Evolutionary conservation across 352 stramenopile species (phyloP).

Genomic region (Pythium phragmiticola): DNA sequence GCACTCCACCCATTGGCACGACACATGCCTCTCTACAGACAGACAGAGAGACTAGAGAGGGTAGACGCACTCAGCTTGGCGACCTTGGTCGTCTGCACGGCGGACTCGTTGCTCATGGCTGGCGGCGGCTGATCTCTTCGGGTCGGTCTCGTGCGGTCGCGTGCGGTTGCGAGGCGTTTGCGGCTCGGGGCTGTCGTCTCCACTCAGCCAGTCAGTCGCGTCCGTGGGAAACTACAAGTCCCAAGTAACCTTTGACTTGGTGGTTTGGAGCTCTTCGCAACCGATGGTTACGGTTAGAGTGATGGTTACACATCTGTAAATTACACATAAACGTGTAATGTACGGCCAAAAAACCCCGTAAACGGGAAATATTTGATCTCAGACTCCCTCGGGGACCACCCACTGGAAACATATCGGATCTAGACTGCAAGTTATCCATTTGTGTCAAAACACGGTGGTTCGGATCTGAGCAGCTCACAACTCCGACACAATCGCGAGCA

Average conservation of each 20-base stretch:
- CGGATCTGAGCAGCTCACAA: conserved; percentile 18
- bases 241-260: conserved; percentile 10
- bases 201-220: conserved; percentile 28
- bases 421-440: neutral
- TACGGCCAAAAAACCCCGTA: neutral
- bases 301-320: neutral
- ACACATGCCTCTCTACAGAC: no score
- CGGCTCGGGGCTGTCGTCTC: conserved; percentile 13
- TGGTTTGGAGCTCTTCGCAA: neutral
- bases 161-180: neutral
- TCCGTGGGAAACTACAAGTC: conserved; percentile 2
- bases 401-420: neutral
- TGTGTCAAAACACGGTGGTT: conserved; percentile 12
- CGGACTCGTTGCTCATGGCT: conserved; percentile 25
- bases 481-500: conserved; percentile 50
- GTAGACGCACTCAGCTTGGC: conserved; percentile 18
- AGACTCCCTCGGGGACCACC: neutral
- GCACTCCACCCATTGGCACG: no score
- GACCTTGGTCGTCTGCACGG: conserved; percentile 19
- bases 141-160: neutral
- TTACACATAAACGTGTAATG: neutral
- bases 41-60: no score
- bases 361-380: neutral
- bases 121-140: no score
- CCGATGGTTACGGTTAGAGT: neutral